phyloP scores from a whole-genome alignment of 768 basidiomycete genomes.

The Psilocybe subaeruginosa region DNA sequence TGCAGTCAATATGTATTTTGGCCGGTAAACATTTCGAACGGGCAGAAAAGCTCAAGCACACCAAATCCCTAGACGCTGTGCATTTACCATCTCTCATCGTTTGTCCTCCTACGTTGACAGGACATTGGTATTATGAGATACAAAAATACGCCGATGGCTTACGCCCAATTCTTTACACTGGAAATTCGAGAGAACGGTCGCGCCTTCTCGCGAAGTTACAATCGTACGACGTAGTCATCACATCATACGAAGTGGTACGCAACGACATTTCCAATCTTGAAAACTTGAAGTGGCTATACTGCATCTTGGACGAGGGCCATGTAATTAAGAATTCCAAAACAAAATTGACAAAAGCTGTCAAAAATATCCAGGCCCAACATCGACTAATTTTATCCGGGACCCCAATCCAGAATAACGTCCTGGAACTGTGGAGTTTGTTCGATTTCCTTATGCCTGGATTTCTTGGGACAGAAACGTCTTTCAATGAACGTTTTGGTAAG shows the following conservation, averaged over 20 bases:
- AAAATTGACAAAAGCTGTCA: constrained; percentile 96
- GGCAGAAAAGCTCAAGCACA: constrained; percentile 63
- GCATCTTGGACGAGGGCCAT: constrained; percentile 97
- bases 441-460: constrained; percentile 99
- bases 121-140: constrained; percentile 99
- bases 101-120: constrained; percentile 96
- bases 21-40: constrained; percentile 94
- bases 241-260: constrained; percentile 96
- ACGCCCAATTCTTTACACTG: constrained; percentile 85
- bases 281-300: constrained; percentile 87
- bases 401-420: constrained; percentile 98
- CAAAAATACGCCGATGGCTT: constrained; percentile 88
- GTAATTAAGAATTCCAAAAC: constrained; percentile 99
- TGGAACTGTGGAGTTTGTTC: constrained; percentile 98
- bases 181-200: constrained; percentile 80
- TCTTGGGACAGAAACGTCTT: constrained; percentile 91
- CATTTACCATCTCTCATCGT: constrained; percentile 94
- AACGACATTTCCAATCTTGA: constrained; percentile 86
- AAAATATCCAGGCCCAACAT: constrained; percentile 87
- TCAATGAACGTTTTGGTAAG: constrained; percentile 95
- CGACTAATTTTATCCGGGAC: constrained; percentile 95
- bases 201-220: constrained; percentile 66
- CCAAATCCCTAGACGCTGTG: constrained; percentile 71
- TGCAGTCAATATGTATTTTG: constrained; percentile 97
- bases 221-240: constrained; percentile 89